Evolutionary conservation across 805 yeast genomes (phyloP), one percentile per base, ranked within the genome.

Genomic region (Candida nonsorbophila): DNA sequence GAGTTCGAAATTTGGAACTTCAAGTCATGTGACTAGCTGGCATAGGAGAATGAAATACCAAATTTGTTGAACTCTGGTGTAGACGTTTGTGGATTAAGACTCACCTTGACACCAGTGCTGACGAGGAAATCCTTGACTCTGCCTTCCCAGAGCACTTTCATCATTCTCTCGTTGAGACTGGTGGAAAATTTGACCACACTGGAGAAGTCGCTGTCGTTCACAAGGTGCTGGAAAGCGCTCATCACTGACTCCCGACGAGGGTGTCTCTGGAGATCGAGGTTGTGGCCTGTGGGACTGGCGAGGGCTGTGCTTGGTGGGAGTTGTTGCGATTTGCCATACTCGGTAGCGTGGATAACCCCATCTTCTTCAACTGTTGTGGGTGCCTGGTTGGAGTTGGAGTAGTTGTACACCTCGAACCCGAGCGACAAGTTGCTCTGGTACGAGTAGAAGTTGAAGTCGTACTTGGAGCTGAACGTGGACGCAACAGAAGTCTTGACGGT

Each of bases 391-490:
- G 62, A 57, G 24, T 42, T 45, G 20, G 62, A 57, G 19, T 62
- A 62, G 34, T 76, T 74, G 80, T 90, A 85, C 14, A 88, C 52
- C 44, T 88, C 96, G 44, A 84, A 77, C 3, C 98, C 98, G 16
- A 92, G 55, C 0, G 90, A 77, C 27, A 92, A 58, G 49, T 90
- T 84, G 30, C 95, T 83, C 40, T 84, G 83, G 46, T 90, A 88
- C 0, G 97, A 90, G 49, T 84, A 90, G 30, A 86, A 59, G 49
- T 92, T 92, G 55, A 92, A 90, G 47, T 85, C 95, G 47, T 86
- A 88, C 34, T 81, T 72, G 4, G 95, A 83, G 26, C 87, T 76
- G 31, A 90, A 79, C 0, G 94, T 80, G 1, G 90, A 75, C 17
- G 74, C 70, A 3, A 77, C 68, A 4, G 84, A 75, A 0, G 96